Percentiles rank a stretch among this genome's conserved stretches.
phyloP scores from a whole-genome alignment of 73 alveolate species.

The Paramecium primaurelia region DNA sequence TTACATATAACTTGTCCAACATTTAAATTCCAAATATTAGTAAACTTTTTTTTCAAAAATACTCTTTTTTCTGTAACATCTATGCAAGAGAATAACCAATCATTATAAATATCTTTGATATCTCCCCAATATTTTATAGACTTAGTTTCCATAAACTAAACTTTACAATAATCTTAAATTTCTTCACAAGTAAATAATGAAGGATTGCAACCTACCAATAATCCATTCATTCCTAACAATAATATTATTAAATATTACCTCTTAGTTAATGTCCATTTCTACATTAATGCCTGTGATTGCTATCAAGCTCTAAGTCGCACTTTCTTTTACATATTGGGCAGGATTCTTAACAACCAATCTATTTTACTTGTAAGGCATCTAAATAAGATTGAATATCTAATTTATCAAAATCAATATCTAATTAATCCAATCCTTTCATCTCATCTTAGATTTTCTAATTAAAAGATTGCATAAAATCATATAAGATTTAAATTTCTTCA shows the following conservation, averaged over 20 bases:
- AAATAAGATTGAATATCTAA: background rate
- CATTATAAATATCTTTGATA: background rate
- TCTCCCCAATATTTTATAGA: background rate
- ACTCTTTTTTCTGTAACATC: background rate
- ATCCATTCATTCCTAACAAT: background rate
- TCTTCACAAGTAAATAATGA: background rate
- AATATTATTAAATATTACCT: background rate
- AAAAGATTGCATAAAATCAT: background rate
- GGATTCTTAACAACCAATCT: background rate
- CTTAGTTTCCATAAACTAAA: background rate
- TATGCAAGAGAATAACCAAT: background rate
- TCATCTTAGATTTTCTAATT: background rate
- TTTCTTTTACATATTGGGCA: background rate
- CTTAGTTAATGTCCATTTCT: background rate
- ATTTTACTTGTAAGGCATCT: background rate
- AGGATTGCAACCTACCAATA: background rate
- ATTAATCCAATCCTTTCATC: background rate
- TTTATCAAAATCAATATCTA: background rate
- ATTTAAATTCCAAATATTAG: background rate
- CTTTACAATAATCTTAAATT: background rate
- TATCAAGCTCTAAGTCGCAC: background rate
- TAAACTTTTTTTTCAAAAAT: background rate
- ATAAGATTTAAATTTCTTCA: background rate
- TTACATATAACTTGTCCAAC: background rate
- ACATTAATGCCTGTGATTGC: background rate